Evolutionary conservation across 768 basidiomycete genomes (phyloP).

Genomic region (Coprinellus aureogranulatus): DNA sequence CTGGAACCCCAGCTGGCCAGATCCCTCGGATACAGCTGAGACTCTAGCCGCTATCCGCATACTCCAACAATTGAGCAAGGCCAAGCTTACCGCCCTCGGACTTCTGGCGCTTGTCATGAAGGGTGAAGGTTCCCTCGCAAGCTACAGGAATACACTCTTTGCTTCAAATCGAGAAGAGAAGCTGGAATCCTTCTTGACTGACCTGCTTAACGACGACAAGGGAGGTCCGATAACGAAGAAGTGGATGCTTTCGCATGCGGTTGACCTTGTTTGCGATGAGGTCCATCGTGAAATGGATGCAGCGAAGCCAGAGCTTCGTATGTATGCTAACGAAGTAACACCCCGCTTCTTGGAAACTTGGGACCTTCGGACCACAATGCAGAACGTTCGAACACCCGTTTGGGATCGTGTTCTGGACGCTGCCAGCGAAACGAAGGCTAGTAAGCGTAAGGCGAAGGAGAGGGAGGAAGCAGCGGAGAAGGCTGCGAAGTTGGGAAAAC

Average conservation of each 20-base stretch:
- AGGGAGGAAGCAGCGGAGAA: not conserved
- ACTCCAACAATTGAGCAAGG: no score
- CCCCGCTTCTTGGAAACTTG: conserved; percentile 19
- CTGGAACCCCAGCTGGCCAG: no score
- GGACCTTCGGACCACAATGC: conserved; percentile 21
- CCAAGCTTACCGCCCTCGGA: no score
- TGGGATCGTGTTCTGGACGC: conserved; percentile 16
- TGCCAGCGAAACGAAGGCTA: conserved; percentile 16
- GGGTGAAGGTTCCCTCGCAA: not conserved
- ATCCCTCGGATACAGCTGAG: no score
- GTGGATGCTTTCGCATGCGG: conserved; percentile 14
- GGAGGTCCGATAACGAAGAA: not conserved
- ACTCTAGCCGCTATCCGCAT: no score
- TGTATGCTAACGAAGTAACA: conserved; percentile 16
- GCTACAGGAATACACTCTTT: not conserved
- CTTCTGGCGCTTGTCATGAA: not conserved
- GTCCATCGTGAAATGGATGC: conserved; percentile 21
- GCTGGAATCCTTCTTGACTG: not conserved
- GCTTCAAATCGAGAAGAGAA: conserved; percentile 26
- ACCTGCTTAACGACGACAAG: not conserved
- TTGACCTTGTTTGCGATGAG: conserved; percentile 15
- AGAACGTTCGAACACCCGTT: conserved; percentile 16
- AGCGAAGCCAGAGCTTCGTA: conserved; percentile 18
- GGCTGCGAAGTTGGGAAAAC: no score
- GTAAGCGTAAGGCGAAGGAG: not conserved